Evolutionary conservation across 176 grass and related monocot species (phyloP).

Genomic region (Puya raimondii): DNA sequence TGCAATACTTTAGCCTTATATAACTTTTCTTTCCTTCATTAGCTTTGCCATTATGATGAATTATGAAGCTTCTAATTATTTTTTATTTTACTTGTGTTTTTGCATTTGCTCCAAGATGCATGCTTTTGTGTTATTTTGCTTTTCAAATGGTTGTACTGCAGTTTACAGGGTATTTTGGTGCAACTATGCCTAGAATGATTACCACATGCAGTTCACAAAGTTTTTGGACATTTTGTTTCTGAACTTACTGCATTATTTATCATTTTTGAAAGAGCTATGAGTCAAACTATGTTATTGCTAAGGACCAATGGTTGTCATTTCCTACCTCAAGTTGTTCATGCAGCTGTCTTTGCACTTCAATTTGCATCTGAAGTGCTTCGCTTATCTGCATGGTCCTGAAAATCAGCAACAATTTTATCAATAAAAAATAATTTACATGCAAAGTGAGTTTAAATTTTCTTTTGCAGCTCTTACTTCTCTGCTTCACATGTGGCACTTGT

Average conservation of each 20-base stretch:
- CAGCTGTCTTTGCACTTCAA: slow-evolving; percentile 82
- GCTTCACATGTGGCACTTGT: slow-evolving; percentile 45
- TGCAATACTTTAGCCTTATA: not conserved
- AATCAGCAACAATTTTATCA: slow-evolving; percentile 30
- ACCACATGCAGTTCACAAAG: not conserved
- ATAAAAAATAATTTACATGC: slow-evolving; percentile 17
- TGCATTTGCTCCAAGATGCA: not conserved
- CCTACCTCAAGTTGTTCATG: slow-evolving; percentile 86
- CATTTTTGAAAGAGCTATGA: too few relatives aligned
- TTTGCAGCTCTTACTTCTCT: slow-evolving; percentile 56
- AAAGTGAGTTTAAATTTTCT: slow-evolving; percentile 25
- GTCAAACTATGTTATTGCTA: not conserved
- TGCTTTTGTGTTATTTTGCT: not conserved
- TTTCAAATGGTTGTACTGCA: not conserved
- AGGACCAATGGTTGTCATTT: slow-evolving; percentile 1
- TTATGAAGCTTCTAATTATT: not conserved
- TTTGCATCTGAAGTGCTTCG: slow-evolving; percentile 90
- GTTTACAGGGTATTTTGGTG: not conserved
- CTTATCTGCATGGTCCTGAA: slow-evolving; percentile 78
- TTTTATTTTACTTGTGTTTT: not conserved
- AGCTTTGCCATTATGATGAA: not conserved
- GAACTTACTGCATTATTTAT: too few relatives aligned
- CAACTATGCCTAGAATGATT: not conserved
- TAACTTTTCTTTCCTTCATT: not conserved
- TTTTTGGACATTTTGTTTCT: not conserved